Percentiles rank a stretch among this genome's conserved stretches.
These are phyloP conservation scores for Lentinula edodes DNA, from an alignment of 768 basidiomycete species.

Conservation along the genomic window DNA sequence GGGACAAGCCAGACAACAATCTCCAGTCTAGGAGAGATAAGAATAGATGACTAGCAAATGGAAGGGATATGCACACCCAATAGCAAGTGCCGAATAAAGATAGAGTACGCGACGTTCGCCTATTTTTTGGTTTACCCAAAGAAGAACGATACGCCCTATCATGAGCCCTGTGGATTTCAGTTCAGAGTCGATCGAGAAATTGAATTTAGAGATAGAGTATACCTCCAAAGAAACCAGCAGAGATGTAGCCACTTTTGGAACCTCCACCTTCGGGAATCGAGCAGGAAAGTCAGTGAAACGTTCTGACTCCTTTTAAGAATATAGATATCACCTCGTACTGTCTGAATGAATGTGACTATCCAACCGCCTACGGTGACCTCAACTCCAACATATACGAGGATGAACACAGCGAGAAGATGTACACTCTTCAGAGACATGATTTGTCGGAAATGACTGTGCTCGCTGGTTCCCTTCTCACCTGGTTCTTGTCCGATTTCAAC, in stretches of 20 bases:
- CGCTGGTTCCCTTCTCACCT: conserved; percentile 28
- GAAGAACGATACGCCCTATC: conserved; percentile 28
- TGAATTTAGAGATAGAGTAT: neutral
- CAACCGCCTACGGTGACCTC: conserved; percentile 55
- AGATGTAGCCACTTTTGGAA: conserved; percentile 35
- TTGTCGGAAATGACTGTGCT: conserved; percentile 38
- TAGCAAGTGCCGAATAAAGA: conserved; percentile 29
- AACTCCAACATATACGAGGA: conserved; percentile 63
- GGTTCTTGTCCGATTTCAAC: conserved; percentile 44
- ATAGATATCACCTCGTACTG: neutral
- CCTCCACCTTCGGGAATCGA: conserved; percentile 27
- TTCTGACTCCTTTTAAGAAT: conserved; percentile 29
- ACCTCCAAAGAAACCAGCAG: conserved; percentile 35
- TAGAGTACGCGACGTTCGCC: conserved; percentile 33
- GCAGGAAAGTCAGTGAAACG: conserved; percentile 30
- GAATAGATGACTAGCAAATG: neutral
- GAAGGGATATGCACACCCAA: conserved; percentile 19
- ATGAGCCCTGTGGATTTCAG: conserved; percentile 25
- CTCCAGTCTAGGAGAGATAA: conserved; percentile 30
- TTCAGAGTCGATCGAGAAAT: neutral
- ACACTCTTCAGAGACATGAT: conserved; percentile 49
- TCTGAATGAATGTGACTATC: conserved; percentile 1
- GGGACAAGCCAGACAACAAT: conserved; percentile 47
- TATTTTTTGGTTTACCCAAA: conserved; percentile 32
- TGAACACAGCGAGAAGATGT: conserved; percentile 58